Evolutionary conservation across 805 yeast genomes (phyloP), one percentile per base, ranked within the genome.

Genomic region (Candida ponderosae): DNA sequence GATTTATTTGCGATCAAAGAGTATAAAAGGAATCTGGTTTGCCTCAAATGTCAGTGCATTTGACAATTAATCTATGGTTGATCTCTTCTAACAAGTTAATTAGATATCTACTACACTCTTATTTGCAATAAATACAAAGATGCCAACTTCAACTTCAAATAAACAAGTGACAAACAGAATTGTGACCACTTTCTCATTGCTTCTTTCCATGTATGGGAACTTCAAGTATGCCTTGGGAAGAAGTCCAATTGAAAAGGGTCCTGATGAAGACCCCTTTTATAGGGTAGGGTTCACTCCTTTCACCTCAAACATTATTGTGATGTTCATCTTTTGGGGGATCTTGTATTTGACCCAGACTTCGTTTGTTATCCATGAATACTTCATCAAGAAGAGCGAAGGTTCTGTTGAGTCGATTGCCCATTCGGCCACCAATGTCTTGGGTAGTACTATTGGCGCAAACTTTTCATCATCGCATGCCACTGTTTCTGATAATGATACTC

Each of bases 241-340:
- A 38, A 65, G 71, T 32, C 68, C 69, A 18, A 63, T 61, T 27
- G 59, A 46, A 6, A 61, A 67, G 34, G 63, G 67, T 35, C 60
- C 69, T 43, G 57, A 50, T 29, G 48, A 54, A 33, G 65, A 68
- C 39, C 74, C 76, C 23, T 68, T 65, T 40, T 59, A 49, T 53
- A 67, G 72, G 34, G 73, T 73, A 7, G 70, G 69, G 6, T 65
- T 70, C 48, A 85, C 93, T 3, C 93, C 95, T 13, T 84, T 84
- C 64, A 72, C 87, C 3, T 76, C 77, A 14, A 68, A 70, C 40
- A 54, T 68, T 11, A 40, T 75, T 13, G 63, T 76, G 14, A 56
- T 69, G 3, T 56, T 74, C 31, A 56, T 71, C 11, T 84, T 66
- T 59, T 83, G 89, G 89, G 62, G 63, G 2, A 41, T 77, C 24